Evolutionary conservation across 176 grass and related monocot species (phyloP).

Genomic region (Carex cristatella): DNA sequence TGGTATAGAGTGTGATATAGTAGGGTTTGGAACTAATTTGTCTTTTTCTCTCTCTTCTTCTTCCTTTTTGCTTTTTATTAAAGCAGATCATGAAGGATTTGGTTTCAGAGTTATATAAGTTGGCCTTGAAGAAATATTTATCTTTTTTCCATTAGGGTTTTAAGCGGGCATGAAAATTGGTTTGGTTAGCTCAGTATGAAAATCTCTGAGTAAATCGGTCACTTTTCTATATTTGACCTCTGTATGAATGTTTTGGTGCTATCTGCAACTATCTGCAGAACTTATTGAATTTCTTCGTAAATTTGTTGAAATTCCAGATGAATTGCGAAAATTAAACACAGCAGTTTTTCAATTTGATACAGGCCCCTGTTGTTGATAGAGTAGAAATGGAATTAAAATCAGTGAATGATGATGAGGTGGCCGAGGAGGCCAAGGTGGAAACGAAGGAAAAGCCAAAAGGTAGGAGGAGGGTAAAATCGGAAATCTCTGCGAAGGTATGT

Average conservation of each 20-base stretch:
- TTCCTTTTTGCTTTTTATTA: background rate
- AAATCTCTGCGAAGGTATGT: background rate
- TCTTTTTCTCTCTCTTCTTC: too few species aligned
- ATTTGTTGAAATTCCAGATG: background rate
- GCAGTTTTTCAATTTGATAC: background rate
- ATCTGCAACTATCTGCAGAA: background rate
- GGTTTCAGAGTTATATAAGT: background rate
- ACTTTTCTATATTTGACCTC: background rate
- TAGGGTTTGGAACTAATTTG: background rate
- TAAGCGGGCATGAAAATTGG: background rate
- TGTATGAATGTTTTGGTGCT: background rate
- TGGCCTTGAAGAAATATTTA: background rate
- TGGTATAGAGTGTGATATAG: background rate
- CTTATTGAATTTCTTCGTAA: background rate
- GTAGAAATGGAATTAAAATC: background rate
- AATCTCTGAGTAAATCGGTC: background rate
- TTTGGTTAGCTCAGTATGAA: background rate
- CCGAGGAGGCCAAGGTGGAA: background rate
- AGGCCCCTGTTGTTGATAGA: background rate
- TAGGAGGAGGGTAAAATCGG: background rate
- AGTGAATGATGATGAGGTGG: background rate
- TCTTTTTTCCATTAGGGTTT: background rate
- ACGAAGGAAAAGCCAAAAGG: background rate
- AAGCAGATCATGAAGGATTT: background rate
- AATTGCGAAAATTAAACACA: background rate